A percentile compares a stretch with the other conserved stretches of the same genome.
Conservation (phyloP, 768 basidiomycete genomes). For the Piloderma croceum region DNA sequence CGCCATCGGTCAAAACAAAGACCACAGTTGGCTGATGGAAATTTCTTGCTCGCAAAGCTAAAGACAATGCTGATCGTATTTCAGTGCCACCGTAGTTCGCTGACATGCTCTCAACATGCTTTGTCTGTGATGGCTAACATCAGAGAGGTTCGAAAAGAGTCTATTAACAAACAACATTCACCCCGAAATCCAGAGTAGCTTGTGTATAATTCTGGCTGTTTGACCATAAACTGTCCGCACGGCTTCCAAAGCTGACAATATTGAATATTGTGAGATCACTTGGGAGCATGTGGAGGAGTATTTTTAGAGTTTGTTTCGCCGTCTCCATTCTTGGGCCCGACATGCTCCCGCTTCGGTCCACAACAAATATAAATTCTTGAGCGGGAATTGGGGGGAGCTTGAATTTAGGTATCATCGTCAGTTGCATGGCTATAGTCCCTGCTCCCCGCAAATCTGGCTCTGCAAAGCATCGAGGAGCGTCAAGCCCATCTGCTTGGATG, state of each 20-base stretch:
- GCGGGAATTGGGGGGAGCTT: constrained; percentile 33
- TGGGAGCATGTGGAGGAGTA: constrained; percentile 48
- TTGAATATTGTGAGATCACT: constrained; percentile 42
- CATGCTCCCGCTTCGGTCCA: constrained; percentile 61
- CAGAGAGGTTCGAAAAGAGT: not conserved
- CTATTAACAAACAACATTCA: constrained; percentile 20
- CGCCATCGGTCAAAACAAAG: constrained; percentile 58
- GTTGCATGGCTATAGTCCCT: constrained; percentile 43
- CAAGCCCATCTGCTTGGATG: constrained; percentile 43
- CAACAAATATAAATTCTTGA: constrained; percentile 57
- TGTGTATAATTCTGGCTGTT: constrained; percentile 28
- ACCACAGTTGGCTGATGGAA: constrained; percentile 37
- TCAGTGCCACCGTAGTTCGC: constrained; percentile 51
- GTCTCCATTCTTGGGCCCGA: constrained; percentile 31
- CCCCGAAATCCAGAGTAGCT: constrained; percentile 30
- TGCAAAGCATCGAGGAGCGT: constrained; percentile 51
- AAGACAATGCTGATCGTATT: constrained; percentile 35
- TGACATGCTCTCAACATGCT: constrained; percentile 33
- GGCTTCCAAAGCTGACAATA: constrained; percentile 47
- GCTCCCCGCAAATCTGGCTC: constrained; percentile 29
- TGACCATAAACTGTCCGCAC: constrained; percentile 29
- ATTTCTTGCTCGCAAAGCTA: constrained; percentile 32
- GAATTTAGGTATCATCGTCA: constrained; percentile 52
- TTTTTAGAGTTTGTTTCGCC: constrained; percentile 41
- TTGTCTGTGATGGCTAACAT: constrained; percentile 29